These are phyloP conservation scores for Saposhnikovia divaricata DNA, from an alignment of 129 eudicot species.

Conservation along the genomic window DNA sequence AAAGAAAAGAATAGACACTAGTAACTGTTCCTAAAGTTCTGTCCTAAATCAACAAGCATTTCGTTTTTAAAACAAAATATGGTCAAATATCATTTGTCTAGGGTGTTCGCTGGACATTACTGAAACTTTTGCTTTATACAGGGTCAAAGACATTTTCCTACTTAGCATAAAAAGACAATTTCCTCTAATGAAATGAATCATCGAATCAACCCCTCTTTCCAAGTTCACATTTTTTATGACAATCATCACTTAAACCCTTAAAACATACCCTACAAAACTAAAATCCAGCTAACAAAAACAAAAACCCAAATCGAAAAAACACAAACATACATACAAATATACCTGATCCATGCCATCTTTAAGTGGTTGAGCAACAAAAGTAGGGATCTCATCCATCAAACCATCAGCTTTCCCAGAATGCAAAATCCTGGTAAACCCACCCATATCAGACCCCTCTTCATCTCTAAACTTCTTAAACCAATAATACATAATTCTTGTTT, in stretches of 20 bases:
- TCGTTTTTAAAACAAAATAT: background rate
- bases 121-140: background rate
- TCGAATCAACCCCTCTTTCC: background rate
- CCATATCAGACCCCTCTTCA: slow-evolving; percentile 66
- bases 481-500: slow-evolving; percentile 85
- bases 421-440: slow-evolving; percentile 94
- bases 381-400: slow-evolving; percentile 98
- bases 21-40: background rate
- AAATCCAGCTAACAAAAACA: background rate
- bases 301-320: background rate
- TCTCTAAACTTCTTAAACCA: slow-evolving; percentile 76
- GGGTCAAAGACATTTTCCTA: background rate
- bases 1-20: background rate
- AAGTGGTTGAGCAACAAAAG: slow-evolving; percentile 93
- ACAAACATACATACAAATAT: background rate
- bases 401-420: slow-evolving; percentile 75
- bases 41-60: background rate
- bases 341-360: slow-evolving; percentile 94
- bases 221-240: background rate
- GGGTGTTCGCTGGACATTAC: background rate
- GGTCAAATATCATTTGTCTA: background rate
- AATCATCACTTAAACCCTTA: background rate
- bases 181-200: background rate
- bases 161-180: no score
- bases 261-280: background rate